Evolutionary conservation across 495 filamentous ascomycete genomes (phyloP).

Genomic region (Tuber aestivum): DNA sequence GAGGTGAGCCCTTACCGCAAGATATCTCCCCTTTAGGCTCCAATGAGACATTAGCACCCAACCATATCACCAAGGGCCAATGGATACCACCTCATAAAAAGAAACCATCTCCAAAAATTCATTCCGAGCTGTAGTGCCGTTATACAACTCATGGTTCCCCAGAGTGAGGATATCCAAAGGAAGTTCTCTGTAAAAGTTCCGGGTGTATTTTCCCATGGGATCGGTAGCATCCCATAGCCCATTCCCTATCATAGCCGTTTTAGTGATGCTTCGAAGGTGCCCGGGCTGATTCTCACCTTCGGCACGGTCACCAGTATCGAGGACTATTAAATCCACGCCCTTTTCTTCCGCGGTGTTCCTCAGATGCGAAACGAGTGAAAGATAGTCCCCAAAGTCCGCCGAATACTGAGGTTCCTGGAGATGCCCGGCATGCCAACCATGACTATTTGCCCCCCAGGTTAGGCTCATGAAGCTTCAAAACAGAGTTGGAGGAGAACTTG

Average conservation of each 20-base stretch:
- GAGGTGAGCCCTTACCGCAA: constrained; percentile 15
- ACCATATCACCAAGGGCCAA: not conserved
- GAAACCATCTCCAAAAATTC: constrained; percentile 75
- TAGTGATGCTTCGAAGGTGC: constrained; percentile 2
- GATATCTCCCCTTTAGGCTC: constrained; percentile 21
- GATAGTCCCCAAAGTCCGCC: constrained; percentile 95
- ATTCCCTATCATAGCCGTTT: constrained; percentile 51
- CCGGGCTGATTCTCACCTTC: constrained; percentile 51
- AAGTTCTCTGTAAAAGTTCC: constrained; percentile 76
- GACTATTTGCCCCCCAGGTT: constrained; percentile 54
- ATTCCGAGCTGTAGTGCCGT: constrained; percentile 62
- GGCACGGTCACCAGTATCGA: constrained; percentile 90
- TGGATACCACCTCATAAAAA: constrained; percentile 51
- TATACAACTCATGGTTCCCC: constrained; percentile 95
- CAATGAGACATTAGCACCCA: not conserved
- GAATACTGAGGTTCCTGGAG: constrained; percentile 86
- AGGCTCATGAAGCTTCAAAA: constrained; percentile 7
- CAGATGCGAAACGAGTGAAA: constrained; percentile 84
- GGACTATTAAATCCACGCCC: constrained; percentile 74
- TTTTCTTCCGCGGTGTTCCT: constrained; percentile 66
- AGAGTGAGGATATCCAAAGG: constrained; percentile 77
- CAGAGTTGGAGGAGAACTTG: constrained; percentile 20
- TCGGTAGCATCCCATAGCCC: constrained; percentile 88
- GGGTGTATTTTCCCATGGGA: constrained; percentile 81
- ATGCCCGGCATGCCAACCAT: constrained; percentile 94